Conservation (phyloP, 352 stramenopile genomes). For the Globisporangium iwayamae region DNA sequence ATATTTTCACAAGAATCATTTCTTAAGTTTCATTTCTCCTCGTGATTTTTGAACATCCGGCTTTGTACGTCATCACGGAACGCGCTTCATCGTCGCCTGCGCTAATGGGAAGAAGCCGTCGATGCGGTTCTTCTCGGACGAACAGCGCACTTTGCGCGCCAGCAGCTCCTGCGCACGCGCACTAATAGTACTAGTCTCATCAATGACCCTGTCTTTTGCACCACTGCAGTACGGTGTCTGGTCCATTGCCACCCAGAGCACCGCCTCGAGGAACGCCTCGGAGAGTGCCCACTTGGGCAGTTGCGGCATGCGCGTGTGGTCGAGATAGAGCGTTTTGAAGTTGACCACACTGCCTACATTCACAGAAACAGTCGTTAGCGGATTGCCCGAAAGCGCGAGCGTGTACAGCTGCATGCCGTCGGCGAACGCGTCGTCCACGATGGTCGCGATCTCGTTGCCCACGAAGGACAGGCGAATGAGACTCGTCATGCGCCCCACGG, state of each 20-base stretch:
- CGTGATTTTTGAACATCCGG: too few relatives aligned
- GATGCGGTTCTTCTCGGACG: conserved; percentile 12
- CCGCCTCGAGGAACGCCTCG: conserved; percentile 7
- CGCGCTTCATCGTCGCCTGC: neutral
- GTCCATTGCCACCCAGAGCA: conserved; percentile 7
- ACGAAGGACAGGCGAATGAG: conserved; percentile 13
- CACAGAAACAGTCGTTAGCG: neutral
- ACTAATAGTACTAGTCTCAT: neutral
- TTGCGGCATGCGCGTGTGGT: neutral
- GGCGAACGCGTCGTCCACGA: conserved; percentile 1
- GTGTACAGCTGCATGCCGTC: conserved; percentile 8
- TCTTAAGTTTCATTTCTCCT: too few relatives aligned
- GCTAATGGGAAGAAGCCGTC: conserved; percentile 9
- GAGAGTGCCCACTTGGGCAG: conserved; percentile 7
- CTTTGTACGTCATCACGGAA: neutral
- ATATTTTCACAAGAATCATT: too few relatives aligned
- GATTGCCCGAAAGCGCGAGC: conserved; percentile 13
- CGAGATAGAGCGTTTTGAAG: conserved; percentile 15
- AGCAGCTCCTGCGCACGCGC: conserved; percentile 7
- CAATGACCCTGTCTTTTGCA: too few relatives aligned
- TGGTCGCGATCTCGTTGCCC: conserved; percentile 6
- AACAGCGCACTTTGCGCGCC: conserved; percentile 12
- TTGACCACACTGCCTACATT: conserved; percentile 3
- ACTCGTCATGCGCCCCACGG: conserved; percentile 5
- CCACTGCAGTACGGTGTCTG: conserved; percentile 2